Base-by-base conservation (phyloP, 805 yeast species). In the Groenewaldozyma tartarivorans region DNA sequence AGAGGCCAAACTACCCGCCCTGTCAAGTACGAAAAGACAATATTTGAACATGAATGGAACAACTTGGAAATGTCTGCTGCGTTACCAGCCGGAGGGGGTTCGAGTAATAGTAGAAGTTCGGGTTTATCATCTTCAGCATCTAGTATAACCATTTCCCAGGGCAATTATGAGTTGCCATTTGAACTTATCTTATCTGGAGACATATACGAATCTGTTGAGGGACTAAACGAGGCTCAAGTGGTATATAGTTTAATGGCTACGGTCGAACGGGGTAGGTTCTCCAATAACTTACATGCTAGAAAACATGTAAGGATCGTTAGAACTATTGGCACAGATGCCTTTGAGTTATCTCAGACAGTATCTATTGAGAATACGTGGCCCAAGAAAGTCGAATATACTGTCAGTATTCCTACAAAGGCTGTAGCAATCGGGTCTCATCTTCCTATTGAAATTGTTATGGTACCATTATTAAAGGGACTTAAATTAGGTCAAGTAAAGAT, bases 361-460 rank as follows among this genome's bases (percentile, higher is more conserved):
- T 84, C 94, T 0, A 94, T 90, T 24, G 95, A 87, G 55, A 90
- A 90, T 57, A 79, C 88, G 1, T 90, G 97, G 97, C 96, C 97
- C 2, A 67, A 77, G 35, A 92, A 92, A 57, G 85, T 90, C 24
- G 96, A 90, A 54, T 90, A 90, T 58, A 74, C 86, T 2, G 76
- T 92, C 44, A 81, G 84, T 40, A 78, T 84, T 4, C 96, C 97
- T 0, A 70, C 85, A 20, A 80, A 84, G 53, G 95, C 96, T 0
- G 73, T 86, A 19, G 94, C 97, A 0, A 79, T 92, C 33, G 98
- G 98, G 1, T 78, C 95, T 0, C 64, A 75, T 0, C 67, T 81
- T 4, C 82, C 85, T 1, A 70, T 90, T 4, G 73, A 77, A 49
- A 68, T 90, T 50, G 67, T 75, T 48, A 56, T 90, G 50, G 81